phyloP scores from a whole-genome alignment of 1,139 yeast genomes.

The Suhomyces chickasaworum region DNA sequence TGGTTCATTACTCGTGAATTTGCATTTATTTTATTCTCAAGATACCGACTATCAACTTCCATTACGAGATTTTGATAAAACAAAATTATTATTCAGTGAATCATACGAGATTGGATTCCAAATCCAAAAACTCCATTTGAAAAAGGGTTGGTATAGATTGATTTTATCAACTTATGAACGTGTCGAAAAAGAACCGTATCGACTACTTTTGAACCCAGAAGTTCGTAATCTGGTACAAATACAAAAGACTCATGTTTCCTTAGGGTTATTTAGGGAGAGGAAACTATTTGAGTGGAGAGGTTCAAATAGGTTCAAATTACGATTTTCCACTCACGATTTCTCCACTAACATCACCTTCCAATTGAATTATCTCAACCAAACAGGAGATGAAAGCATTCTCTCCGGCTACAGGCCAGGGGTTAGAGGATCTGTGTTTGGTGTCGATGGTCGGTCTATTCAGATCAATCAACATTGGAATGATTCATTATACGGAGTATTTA shows the following conservation, averaged over 20 bases:
- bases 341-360: constrained; percentile 31
- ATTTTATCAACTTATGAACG: constrained; percentile 36
- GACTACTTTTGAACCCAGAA: constrained; percentile 18
- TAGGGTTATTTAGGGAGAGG: constrained; percentile 40
- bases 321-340: constrained; percentile 25
- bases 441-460: constrained; percentile 29
- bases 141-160: constrained; percentile 40
- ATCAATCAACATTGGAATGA: constrained; percentile 46
- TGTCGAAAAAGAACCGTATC: constrained; percentile 10
- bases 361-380: constrained; percentile 23
- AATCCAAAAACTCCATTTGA: constrained; percentile 25
- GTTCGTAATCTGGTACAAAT: constrained; percentile 16
- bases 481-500: constrained; percentile 45
- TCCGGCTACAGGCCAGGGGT: constrained; percentile 41
- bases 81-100: constrained; percentile 31
- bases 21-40: constrained; percentile 47
- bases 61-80: constrained; percentile 32
- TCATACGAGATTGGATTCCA: constrained; percentile 29
- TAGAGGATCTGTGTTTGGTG: constrained; percentile 47
- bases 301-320: constrained; percentile 38
- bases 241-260: constrained; percentile 25
- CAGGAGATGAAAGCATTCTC: constrained; percentile 22
- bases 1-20: constrained; percentile 27
- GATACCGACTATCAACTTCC: constrained; percentile 16
- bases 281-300: constrained; percentile 39